Evolutionary conservation across 305 asterid genomes (phyloP), one percentile per base, ranked within the genome.

Genomic region (Ajuga reptans): DNA sequence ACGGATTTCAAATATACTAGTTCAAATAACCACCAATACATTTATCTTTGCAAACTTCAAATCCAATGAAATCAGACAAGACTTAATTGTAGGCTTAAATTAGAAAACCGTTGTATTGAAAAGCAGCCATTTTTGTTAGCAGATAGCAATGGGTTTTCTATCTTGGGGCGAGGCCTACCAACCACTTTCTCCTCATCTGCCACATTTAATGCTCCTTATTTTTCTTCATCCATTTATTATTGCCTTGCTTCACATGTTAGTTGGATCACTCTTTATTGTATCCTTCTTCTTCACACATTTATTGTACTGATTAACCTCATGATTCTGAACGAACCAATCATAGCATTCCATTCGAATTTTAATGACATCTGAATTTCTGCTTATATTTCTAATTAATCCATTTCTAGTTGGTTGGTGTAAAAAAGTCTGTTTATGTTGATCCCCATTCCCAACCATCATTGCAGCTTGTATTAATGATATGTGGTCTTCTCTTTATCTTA

Each of bases 401-500:
- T 42, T n/a, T n/a, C n/a, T n/a, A n/a, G n/a, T 17, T 37, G 37
- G 64, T 72, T 61, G 61, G 72, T 47, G 72, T 72, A 70, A 24
- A 24, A 45, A 66, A 34, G 61, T 67, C 75, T 53, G 64, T 16
- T 61, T 55, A 47, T 46, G 58, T 43, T 53, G 33, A 42, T 29
- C 52, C 46, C 65, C 62, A 45, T 73, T 10, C 52, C 27, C 79
- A 78, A 78, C 82, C 77, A 74, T 78, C 60, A 60, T 71, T 66
- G 72, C 83, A 16, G 80, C 80, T 21, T 68, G 64, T 62, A 75
- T 75, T 79, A 77, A 79, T 75, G 78, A 64, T 53, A 36, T 31
- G 31, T 65, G 68, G 66, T 36, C 57, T 17, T 50, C 71, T 21
- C 59, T 62, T 37, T 52, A 41, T 16, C 73, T 65, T 57, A 39